phyloP scores from a whole-genome alignment of 495 filamentous ascomycete genomes.

The Penicillium odoratum region DNA sequence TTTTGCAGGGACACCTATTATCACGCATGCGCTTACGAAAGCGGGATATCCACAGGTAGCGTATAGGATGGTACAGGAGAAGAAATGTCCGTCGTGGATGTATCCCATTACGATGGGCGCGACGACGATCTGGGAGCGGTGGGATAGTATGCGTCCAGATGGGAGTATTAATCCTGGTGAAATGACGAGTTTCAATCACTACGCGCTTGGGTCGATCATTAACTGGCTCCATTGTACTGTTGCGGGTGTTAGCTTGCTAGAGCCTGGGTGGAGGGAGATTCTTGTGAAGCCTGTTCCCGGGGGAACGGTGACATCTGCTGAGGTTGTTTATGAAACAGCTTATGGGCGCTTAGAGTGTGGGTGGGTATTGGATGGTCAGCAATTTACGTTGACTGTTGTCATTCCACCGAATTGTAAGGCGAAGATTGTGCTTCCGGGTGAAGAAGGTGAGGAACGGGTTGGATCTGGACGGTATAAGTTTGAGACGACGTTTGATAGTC shows the following conservation, averaged over 20 bases:
- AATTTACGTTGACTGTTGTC: conserved; percentile 23
- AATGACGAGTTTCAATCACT: conserved; percentile 60
- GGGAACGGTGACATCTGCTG: conserved; percentile 23
- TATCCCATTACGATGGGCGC: conserved; percentile 52
- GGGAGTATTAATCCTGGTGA: conserved; percentile 50
- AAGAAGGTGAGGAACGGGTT: conserved; percentile 14
- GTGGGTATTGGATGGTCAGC: conserved; percentile 20
- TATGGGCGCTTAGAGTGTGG: conserved; percentile 29
- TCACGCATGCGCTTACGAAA: conserved; percentile 44
- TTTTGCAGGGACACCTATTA: conserved; percentile 54
- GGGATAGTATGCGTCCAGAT: conserved; percentile 54
- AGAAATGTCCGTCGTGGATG: conserved; percentile 48
- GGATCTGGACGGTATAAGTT: conserved; percentile 24
- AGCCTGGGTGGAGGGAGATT: conserved; percentile 31
- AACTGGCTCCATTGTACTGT: conserved; percentile 33
- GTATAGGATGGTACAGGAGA: conserved; percentile 42
- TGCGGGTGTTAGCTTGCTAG: conserved; percentile 21
- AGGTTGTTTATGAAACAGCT: conserved; percentile 26
- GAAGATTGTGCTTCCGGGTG: conserved; percentile 23
- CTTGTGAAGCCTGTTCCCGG: conserved; percentile 30
- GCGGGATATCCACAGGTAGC: conserved; percentile 28
- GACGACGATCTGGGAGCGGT: conserved; percentile 58
- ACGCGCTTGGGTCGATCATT: conserved; percentile 45
- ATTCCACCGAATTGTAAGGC: conserved; percentile 33
- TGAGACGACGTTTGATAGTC: conserved; percentile 12